Conservation (phyloP, 2,329 filamentous ascomycete species). For the Sarocladium brachiariae region DNA sequence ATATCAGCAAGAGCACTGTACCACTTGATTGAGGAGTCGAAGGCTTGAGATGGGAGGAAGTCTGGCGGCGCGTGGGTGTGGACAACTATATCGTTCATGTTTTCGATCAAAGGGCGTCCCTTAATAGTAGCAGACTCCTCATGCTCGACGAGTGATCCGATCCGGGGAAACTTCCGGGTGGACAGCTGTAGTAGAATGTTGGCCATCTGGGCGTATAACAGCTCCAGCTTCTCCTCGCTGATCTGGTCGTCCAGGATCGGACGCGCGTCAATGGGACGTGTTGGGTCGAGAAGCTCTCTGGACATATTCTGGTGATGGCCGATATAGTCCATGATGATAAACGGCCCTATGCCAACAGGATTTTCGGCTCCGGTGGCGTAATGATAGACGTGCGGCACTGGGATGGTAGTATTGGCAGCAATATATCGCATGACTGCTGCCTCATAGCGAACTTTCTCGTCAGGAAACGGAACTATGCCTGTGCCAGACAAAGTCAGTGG, state of each 20-base stretch:
- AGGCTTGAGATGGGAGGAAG: constrained; percentile 20
- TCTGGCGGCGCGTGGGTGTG: constrained; percentile 16
- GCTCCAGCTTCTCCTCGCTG: constrained; percentile 22
- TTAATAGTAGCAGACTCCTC: neutral
- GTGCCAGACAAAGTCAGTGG: neutral
- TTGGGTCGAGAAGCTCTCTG: constrained; percentile 21
- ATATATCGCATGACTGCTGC: constrained; percentile 27
- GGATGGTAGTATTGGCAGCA: constrained; percentile 25
- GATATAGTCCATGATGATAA: constrained; percentile 21
- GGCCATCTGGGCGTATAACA: constrained; percentile 33
- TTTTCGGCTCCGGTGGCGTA: constrained; percentile 24
- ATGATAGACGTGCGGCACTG: constrained; percentile 25
- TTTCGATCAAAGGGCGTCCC: neutral
- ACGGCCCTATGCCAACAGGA: constrained; percentile 23
- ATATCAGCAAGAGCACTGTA: constrained; percentile 27
- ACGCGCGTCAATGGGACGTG: constrained; percentile 16
- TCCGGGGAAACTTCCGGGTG: constrained; percentile 20
- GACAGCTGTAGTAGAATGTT: constrained; percentile 35
- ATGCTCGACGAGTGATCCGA: constrained; percentile 2
- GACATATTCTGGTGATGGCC: constrained; percentile 23
- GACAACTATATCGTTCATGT: constrained; percentile 29
- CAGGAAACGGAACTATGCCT: constrained; percentile 21
- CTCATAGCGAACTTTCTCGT: constrained; percentile 29
- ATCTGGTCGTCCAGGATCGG: constrained; percentile 28
- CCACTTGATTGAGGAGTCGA: constrained; percentile 24